Conservation (phyloP, 768 basidiomycete genomes). For the Daedaleopsis nitida region DNA sequence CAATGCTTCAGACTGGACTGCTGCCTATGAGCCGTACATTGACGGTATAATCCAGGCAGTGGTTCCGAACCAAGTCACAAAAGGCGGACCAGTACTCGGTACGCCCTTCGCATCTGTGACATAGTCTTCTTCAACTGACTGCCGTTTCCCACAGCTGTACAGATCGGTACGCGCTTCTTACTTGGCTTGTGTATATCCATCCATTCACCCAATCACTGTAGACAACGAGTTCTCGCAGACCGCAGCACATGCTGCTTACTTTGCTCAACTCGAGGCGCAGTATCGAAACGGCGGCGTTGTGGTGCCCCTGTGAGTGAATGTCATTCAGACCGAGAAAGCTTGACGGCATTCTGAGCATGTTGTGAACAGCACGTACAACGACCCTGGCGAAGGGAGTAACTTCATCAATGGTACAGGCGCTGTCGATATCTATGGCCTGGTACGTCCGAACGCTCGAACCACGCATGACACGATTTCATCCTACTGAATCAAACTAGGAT, state of each 20-base stretch:
- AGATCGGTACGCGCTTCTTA: conserved; percentile 47
- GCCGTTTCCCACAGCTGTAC: conserved; percentile 43
- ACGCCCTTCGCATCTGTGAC: conserved; percentile 21
- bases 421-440: conserved; percentile 32
- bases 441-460: too few species aligned
- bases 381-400: conserved; percentile 24
- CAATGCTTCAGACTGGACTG: conserved; percentile 67
- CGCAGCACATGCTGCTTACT: conserved; percentile 29
- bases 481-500: conserved; percentile 41
- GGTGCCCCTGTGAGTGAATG: conserved; percentile 23
- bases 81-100: conserved; percentile 81
- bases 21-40: conserved; percentile 74
- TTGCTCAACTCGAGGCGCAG: conserved; percentile 21
- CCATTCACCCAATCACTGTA: conserved; percentile 26
- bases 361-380: conserved; percentile 29
- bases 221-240: conserved; percentile 78
- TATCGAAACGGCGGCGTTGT: conserved; percentile 20
- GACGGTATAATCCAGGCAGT: conserved; percentile 62
- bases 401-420: conserved; percentile 34
- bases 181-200: conserved; percentile 37
- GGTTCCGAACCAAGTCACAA: conserved; percentile 64
- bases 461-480: too few species aligned
- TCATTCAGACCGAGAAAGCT: not conserved
- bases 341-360: not conserved
- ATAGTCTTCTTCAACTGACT: not conserved